Base-by-base conservation (phyloP, 2,329 filamentous ascomycete species). In the Fusarium penzigii region DNA sequence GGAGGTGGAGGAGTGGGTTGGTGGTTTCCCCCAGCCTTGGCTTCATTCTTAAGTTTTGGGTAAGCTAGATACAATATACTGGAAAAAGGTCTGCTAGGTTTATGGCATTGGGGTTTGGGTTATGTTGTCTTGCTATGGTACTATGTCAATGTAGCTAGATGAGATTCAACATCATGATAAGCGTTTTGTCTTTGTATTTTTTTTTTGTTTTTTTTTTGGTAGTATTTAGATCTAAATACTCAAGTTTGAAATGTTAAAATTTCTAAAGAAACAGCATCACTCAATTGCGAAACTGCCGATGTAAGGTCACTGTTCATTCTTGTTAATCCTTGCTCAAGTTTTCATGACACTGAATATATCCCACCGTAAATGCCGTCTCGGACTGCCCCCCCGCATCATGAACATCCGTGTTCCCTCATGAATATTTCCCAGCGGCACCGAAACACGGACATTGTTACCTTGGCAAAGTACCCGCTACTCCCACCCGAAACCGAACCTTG, bases 1-100 rank as follows among this genome's bases (percentile, higher is more conserved):
- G 56, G 86, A 89, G 73, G 86, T 90, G 14, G 81, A 83, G 58
- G 84, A 87, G 63, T 90, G 87, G 87, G 86, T 88, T 39, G 81
- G 85, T n/a, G 54, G 56, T 29, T 67, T 67, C 49, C 59, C 62
- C 17, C 64, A 67, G 62, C 65, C 65, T 32, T 67, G 65, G 65
- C 48, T 67, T 38, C 51, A 65, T 44, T 56, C 58, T 44, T 66
- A 49, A 61, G 49, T 41, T 39, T 29, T 44, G 32, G 13, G 10
- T 5, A 51, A 25, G 25, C 7, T 36, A 36, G 9, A 36, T 14
- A 36, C 13, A 14, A 36, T 12, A 36, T 5, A 36, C 32, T 11
- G 32, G 32, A 36, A 36, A 36, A 36, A 12, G 13, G 9, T 36
- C 10, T 36, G 13, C 13, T 36, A 11, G 32, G 32, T 36, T 36